A percentile compares a stretch with the other conserved stretches of the same genome.
Evolutionary conservation across 176 grass and related monocot genomes (phyloP).

Genomic region (Panicum miliaceum): DNA sequence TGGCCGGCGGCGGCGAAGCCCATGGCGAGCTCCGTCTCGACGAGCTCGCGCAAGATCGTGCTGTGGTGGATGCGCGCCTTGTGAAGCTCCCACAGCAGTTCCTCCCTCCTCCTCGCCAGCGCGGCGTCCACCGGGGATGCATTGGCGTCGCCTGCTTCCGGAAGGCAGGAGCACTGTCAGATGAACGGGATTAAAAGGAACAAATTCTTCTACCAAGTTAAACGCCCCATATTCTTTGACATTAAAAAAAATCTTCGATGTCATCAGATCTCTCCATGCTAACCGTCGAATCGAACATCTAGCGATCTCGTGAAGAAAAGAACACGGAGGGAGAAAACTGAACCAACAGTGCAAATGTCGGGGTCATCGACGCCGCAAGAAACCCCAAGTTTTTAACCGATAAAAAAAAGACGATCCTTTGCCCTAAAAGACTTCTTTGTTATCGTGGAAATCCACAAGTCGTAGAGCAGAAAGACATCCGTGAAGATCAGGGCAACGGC

Average conservation of each 20-base stretch:
- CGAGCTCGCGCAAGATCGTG: conserved; percentile 40
- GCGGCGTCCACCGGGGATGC: not conserved
- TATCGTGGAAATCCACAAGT: not conserved
- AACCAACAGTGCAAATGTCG: no score
- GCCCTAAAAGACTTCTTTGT: not conserved
- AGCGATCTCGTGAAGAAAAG: not conserved
- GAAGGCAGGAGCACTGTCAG: not conserved
- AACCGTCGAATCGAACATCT: not conserved
- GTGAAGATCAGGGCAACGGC: not conserved
- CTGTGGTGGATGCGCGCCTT: conserved; percentile 13
- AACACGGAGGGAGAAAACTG: no score
- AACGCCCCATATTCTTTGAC: not conserved
- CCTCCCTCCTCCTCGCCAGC: not conserved
- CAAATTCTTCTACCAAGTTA: not conserved
- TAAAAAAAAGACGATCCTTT: no score
- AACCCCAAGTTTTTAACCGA: no score
- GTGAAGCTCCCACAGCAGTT: conserved; percentile 36
- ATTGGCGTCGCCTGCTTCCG: not conserved
- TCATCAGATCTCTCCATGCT: not conserved
- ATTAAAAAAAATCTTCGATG: not conserved
- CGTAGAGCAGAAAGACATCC: not conserved
- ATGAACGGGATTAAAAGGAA: not conserved
- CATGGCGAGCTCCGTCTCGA: conserved; percentile 34
- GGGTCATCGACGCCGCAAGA: no score
- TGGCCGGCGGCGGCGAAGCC: not conserved